These are phyloP conservation scores for Kitagawia praeruptora DNA, from an alignment of 129 eudicot species.

Conservation along the genomic window DNA sequence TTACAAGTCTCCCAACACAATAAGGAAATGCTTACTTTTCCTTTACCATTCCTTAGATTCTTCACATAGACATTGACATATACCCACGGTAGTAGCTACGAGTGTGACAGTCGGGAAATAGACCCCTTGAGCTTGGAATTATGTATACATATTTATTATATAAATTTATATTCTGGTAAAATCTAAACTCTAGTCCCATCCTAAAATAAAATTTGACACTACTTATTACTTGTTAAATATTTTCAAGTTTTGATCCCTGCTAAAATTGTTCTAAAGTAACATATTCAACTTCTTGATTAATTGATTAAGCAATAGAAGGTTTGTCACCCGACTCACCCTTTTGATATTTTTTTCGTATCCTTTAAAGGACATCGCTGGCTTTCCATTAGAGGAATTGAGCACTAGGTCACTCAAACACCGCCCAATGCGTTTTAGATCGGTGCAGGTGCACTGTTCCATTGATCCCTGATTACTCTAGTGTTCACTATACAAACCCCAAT, in stretches of 20 bases:
- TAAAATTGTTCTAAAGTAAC: not conserved
- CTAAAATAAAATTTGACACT: not conserved
- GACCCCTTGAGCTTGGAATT: not conserved
- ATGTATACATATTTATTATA: not conserved
- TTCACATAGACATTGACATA: conserved; percentile 1
- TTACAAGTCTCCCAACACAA: conserved; percentile 2
- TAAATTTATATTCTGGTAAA: not conserved
- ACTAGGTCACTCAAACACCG: not conserved
- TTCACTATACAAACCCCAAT: not conserved
- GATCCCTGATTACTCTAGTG: not conserved
- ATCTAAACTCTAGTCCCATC: not conserved
- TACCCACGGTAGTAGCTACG: not conserved
- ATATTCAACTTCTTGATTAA: not conserved
- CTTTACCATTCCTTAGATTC: not conserved
- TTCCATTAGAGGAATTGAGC: not conserved
- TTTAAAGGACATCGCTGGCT: not conserved
- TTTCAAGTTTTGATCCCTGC: not conserved
- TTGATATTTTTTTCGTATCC: not conserved
- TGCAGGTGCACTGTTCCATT: not conserved
- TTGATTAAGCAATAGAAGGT: not conserved
- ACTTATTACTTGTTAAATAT: not conserved
- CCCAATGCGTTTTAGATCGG: not conserved
- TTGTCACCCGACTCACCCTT: not conserved
- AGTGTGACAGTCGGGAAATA: not conserved
- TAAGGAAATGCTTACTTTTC: not conserved